phyloP scores from a whole-genome alignment of 345 rosid species.

The Ceriops tagal region DNA sequence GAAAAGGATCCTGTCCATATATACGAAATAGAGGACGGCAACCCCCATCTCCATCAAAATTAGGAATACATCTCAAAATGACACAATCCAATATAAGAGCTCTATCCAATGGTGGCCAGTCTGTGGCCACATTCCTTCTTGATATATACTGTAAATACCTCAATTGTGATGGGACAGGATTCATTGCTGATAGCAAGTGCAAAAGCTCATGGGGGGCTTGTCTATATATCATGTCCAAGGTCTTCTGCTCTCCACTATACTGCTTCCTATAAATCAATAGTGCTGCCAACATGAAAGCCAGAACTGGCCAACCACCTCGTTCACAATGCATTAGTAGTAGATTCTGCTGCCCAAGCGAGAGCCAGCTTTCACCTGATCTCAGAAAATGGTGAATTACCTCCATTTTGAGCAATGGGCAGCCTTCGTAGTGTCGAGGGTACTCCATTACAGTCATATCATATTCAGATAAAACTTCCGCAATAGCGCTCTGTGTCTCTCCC shows the following conservation, averaged over 20 bases:
- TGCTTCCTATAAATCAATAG: constrained; percentile 79
- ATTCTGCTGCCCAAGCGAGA: constrained; percentile 72
- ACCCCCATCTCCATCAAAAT: constrained; percentile 70
- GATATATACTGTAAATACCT: constrained; percentile 87
- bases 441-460: constrained; percentile 89
- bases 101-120: constrained; percentile 95
- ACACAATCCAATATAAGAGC: constrained; percentile 86
- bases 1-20: constrained; percentile 82
- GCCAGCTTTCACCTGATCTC: constrained; percentile 95
- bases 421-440: constrained; percentile 91
- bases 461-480: constrained; percentile 58
- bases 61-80: constrained; percentile 71
- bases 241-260: constrained; percentile 77
- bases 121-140: constrained; percentile 76
- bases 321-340: constrained; percentile 87
- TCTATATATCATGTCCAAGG: constrained; percentile 86
- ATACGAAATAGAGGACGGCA: constrained; percentile 80
- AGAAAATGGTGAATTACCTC: constrained; percentile 89
- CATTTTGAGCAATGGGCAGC: constrained; percentile 76
- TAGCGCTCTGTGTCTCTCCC: constrained; percentile 49
- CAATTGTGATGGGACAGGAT: constrained; percentile 84
- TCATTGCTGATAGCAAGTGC: constrained; percentile 65
- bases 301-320: constrained; percentile 79
- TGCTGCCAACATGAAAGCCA: constrained; percentile 83
- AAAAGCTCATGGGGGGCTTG: constrained; percentile 91